Conservation (phyloP, 148 eudicot species). For the Bassia scoparia region DNA sequence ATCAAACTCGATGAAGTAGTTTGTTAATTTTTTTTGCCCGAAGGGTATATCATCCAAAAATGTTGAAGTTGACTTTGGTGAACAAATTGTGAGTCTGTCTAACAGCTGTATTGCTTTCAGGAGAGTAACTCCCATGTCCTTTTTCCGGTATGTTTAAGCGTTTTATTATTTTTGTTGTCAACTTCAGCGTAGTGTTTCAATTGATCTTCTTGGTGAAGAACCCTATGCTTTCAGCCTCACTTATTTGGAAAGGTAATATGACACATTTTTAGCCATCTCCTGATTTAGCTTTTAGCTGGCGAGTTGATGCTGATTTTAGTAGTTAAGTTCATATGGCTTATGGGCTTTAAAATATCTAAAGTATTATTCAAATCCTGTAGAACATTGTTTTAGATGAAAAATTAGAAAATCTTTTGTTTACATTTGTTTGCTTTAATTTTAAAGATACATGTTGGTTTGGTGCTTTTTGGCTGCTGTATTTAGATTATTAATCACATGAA, state of each 20-base stretch:
- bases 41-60: constrained; percentile 68
- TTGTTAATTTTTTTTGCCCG: constrained; percentile 91
- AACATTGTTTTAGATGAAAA: not conserved
- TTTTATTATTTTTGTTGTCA: constrained; percentile 12
- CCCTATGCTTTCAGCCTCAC: constrained; percentile 70
- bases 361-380: not conserved
- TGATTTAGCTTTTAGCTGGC: not conserved
- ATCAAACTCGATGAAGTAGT: constrained; percentile 95
- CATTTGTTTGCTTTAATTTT: not conserved
- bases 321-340: not conserved
- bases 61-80: constrained; percentile 77
- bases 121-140: not conserved
- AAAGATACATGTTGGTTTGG: not conserved
- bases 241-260: constrained; percentile 79
- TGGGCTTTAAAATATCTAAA: not conserved
- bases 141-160: not conserved
- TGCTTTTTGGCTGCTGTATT: too few relatives aligned
- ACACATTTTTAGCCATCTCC: not conserved
- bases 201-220: constrained; percentile 83
- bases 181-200: constrained; percentile 74
- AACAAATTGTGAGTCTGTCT: constrained; percentile 69
- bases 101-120: not conserved
- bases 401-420: not conserved
- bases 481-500: too few relatives aligned
- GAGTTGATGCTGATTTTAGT: constrained; percentile 7